phyloP scores from a whole-genome alignment of 345 rosid genomes.

The Sonneratia caseolaris region DNA sequence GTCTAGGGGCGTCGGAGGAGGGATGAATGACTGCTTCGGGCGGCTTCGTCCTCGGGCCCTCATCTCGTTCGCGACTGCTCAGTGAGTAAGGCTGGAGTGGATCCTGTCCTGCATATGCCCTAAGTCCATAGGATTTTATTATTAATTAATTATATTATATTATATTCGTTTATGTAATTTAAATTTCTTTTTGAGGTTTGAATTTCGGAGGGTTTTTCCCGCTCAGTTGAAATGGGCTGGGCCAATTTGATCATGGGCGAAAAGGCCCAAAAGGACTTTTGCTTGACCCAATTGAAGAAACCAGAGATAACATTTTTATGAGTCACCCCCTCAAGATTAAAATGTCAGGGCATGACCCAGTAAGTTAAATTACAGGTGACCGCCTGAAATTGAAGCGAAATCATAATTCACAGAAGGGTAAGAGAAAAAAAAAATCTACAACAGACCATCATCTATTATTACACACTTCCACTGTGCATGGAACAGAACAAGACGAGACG shows the following conservation, averaged over 20 bases:
- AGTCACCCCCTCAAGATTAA: too few relatives aligned
- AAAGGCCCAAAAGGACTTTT: too few relatives aligned
- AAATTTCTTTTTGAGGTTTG: background rate
- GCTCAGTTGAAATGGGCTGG: background rate
- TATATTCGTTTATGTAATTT: background rate
- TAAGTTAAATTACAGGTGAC: too few relatives aligned
- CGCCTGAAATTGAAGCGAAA: too few relatives aligned
- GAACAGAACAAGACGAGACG: background rate
- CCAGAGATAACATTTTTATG: too few relatives aligned
- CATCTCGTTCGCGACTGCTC: conserved; percentile 8
- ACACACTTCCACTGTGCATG: background rate
- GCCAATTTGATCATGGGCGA: too few relatives aligned
- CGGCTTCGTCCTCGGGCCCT: conserved; percentile 22
- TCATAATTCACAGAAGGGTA: too few relatives aligned
- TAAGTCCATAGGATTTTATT: background rate
- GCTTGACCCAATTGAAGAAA: too few relatives aligned
- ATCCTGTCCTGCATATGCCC: background rate
- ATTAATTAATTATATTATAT: background rate
- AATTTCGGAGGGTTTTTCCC: background rate
- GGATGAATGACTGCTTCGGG: conserved; percentile 19
- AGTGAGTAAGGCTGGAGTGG: background rate
- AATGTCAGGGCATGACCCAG: too few relatives aligned
- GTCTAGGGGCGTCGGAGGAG: conserved; percentile 16
- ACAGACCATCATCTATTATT: too few relatives aligned
- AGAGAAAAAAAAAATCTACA: too few relatives aligned